Evolutionary conservation across 2,329 filamentous ascomycete genomes (phyloP), one percentile per base, ranked within the genome.

Genomic region (Pseudofabraea citricarpa): DNA sequence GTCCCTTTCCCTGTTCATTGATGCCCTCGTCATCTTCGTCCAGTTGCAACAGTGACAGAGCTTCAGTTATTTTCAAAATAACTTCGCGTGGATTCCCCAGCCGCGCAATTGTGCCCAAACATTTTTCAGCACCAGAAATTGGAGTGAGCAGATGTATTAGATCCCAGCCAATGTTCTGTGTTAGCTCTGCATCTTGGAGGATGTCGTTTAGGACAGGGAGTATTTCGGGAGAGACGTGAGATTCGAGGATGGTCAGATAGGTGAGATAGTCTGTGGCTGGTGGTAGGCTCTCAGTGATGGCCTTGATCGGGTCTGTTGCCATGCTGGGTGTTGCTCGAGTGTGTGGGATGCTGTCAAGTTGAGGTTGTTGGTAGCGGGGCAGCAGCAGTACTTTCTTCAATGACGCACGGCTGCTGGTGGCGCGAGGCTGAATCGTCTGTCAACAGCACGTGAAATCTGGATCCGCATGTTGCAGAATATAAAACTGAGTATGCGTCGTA

Each of bases 91-190:
- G 87, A 59, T 91, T 93, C 40, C 87, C 87, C 29, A 89, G 72
- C 19, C 82, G 77, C 23, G 87, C 87, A 41, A 91, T 81, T 22
- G 83, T 85, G 59, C 84, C 77, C 13, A 91, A 71, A 58, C 87
- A 90, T 51, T 73, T 64, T 53, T 85, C 81, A n/a, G 82, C 83
- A 10, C 75, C 79, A 1, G 85, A 73, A 5, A 89, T 66, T 26
- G 79, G 73, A 19, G 90, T 72, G 4, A 93, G 74, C 57, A 88
- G 78, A 58, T 86, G 83, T 18, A 93, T 83, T 40, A 91, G 68
- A 61, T 93, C 87, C 87, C 87, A 93, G 39, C 87, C 87, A 55
- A 91, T 90, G 44, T 88, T 84, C 47, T 77, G 77, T 3, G 85
- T 87, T 44, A 90, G 69, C 45, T 77, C 71, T 8, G 73, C 70